Evolutionary conservation across 345 rosid genomes (phyloP).

Genomic region (Ceriops zippeliana): DNA sequence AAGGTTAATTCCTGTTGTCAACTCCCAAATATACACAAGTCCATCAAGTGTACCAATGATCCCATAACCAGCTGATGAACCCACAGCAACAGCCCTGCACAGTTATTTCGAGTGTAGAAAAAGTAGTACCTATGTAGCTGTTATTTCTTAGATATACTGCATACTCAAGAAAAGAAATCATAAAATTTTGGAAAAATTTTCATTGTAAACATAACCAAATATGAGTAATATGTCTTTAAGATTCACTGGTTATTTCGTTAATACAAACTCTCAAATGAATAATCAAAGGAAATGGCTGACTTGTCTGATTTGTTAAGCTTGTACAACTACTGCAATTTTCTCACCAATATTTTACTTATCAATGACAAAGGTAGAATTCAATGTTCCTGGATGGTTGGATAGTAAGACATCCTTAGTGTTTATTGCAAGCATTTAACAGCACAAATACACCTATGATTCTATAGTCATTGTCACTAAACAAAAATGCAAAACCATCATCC

Average conservation of each 20-base stretch:
- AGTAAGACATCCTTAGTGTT: background rate
- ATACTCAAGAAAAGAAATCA: background rate
- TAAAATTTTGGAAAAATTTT: no score
- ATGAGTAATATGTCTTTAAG: no score
- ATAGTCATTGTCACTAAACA: background rate
- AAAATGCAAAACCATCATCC: background rate
- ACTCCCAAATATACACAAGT: constrained; percentile 63
- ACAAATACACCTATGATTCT: background rate
- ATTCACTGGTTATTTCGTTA: no score
- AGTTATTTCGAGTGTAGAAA: constrained; percentile 16
- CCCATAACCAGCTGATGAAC: constrained; percentile 55
- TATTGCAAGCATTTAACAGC: background rate
- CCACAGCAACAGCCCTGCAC: constrained; percentile 56
- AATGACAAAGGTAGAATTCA: no score
- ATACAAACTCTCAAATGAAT: no score
- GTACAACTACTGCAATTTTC: no score
- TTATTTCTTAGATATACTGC: background rate
- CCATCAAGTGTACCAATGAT: constrained; percentile 74
- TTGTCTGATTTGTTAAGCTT: no score
- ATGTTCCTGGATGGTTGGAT: background rate
- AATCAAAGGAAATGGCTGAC: no score
- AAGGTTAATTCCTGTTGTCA: constrained; percentile 58
- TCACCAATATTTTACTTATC: no score
- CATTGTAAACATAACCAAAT: no score
- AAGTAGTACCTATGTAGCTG: background rate